Conservation (phyloP, 352 stramenopile genomes). For the Globisporangium echinulatum region DNA sequence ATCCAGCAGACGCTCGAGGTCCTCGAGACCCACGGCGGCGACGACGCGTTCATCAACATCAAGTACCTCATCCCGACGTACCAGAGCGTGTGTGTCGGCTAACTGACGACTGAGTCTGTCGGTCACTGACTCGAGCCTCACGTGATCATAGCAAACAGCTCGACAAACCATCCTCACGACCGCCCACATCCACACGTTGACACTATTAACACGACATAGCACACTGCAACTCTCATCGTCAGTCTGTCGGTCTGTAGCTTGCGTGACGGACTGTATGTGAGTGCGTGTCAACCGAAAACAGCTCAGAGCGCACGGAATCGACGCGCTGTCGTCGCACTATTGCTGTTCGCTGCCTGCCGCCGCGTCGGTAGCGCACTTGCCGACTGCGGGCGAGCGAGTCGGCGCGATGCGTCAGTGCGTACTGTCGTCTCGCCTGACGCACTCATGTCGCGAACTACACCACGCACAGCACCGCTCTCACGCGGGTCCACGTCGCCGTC, state of each 20-base stretch:
- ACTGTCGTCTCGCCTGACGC: background rate
- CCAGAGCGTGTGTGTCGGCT: slow-evolving; percentile 88
- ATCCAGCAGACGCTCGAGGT: slow-evolving; percentile 96
- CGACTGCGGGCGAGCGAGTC: slow-evolving; percentile 18
- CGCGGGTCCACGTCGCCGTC: slow-evolving; percentile 1
- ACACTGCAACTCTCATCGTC: too few relatives aligned
- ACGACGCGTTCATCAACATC: slow-evolving; percentile 99
- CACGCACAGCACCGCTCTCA: background rate
- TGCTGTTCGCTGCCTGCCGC: background rate
- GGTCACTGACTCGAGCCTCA: too few relatives aligned
- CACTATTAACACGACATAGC: too few relatives aligned
- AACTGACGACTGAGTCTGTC: background rate
- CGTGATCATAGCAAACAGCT: too few relatives aligned
- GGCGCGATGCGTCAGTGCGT: background rate
- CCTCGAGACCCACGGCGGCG: slow-evolving; percentile 94
- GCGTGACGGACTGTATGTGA: too few relatives aligned
- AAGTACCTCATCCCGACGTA: slow-evolving; percentile 97
- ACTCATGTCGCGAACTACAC: background rate
- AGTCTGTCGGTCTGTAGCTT: too few relatives aligned
- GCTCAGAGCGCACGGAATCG: too few relatives aligned
- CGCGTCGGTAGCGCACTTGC: slow-evolving; percentile 8
- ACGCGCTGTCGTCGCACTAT: background rate
- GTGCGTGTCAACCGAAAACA: too few relatives aligned
- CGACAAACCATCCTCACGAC: too few relatives aligned
- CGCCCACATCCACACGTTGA: too few relatives aligned